These are phyloP conservation scores for Paradendryphiella salina DNA, from an alignment of 2,329 filamentous ascomycete genomes.

Conservation along the genomic window DNA sequence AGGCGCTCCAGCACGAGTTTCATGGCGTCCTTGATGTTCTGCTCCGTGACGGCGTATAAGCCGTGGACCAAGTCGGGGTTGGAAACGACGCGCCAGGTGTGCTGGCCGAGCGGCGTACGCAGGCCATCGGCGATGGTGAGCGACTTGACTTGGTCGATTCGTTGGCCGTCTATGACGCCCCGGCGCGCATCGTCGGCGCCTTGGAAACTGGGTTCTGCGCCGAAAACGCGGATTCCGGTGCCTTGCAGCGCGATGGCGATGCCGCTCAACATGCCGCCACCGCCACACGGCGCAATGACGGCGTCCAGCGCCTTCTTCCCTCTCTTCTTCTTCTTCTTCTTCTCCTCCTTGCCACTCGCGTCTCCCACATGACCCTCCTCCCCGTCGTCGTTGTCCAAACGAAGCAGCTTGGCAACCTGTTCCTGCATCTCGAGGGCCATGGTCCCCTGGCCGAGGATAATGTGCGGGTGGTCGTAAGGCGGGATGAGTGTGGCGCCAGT, in stretches of 20 bases:
- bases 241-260: slow-evolving; percentile 75
- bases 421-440: slow-evolving; percentile 77
- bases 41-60: slow-evolving; percentile 76
- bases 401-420: slow-evolving; percentile 65
- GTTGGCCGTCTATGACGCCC: slow-evolving; percentile 65
- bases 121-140: slow-evolving; percentile 89
- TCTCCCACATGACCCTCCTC: no score
- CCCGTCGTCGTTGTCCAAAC: no score
- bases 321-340: slow-evolving; percentile 21
- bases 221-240: slow-evolving; percentile 77
- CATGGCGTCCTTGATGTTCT: slow-evolving; percentile 78
- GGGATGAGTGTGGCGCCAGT: slow-evolving; percentile 81
- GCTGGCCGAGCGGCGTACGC: slow-evolving; percentile 75
- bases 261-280: slow-evolving; percentile 85
- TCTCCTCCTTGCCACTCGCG: no score
- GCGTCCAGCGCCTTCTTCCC: slow-evolving; percentile 47
- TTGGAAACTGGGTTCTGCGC: slow-evolving; percentile 79
- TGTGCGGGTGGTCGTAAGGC: slow-evolving; percentile 89
- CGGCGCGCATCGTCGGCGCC: slow-evolving; percentile 82
- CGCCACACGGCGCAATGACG: slow-evolving; percentile 80
- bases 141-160: slow-evolving; percentile 70
- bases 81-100: slow-evolving; percentile 78
- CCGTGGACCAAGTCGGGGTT: slow-evolving; percentile 69
- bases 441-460: slow-evolving; percentile 93
- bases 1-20: slow-evolving; percentile 79